These are phyloP conservation scores for Neophaeococcomyces aloes DNA, from an alignment of 2,329 filamentous ascomycete genomes.

Conservation along the genomic window DNA sequence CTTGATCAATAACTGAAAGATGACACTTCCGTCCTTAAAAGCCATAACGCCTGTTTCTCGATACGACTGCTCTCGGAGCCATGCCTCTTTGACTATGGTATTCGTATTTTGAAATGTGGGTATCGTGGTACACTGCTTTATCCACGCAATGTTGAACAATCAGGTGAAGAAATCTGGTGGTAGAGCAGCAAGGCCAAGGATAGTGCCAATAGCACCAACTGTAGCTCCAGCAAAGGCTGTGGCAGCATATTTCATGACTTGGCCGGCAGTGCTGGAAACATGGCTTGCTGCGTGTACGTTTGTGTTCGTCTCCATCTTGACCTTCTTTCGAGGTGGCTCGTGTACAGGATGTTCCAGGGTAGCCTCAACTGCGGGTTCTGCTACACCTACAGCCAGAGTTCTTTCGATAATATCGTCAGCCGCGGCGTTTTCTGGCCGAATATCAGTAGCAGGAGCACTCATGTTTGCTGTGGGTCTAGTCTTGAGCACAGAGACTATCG, in stretches of 20 bases:
- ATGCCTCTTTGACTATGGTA: no score
- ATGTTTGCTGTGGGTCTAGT: no score
- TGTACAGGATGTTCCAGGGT: not conserved
- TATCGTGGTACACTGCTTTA: no score
- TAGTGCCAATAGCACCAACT: conserved; percentile 32
- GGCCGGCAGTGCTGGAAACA: conserved; percentile 10
- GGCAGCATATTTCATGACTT: conserved; percentile 29
- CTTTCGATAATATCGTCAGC: not conserved
- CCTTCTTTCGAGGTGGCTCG: conserved; percentile 12
- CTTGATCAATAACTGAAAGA: no score
- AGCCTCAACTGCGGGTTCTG: not conserved
- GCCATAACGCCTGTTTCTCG: no score
- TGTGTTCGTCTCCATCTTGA: conserved; percentile 11
- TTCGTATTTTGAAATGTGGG: no score
- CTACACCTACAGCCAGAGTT: not conserved
- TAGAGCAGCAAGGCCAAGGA: conserved; percentile 32
- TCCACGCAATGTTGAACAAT: no score
- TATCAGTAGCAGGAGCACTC: no score
- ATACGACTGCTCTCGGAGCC: no score
- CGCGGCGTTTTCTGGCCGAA: no score
- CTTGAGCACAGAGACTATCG: no score
- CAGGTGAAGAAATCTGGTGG: conserved; percentile 32
- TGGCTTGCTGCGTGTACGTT: conserved; percentile 1
- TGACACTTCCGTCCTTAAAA: no score
- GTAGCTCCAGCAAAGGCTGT: conserved; percentile 32